Evolutionary conservation across 257 asterid species (phyloP).

Genomic region (Catharanthus roseus): DNA sequence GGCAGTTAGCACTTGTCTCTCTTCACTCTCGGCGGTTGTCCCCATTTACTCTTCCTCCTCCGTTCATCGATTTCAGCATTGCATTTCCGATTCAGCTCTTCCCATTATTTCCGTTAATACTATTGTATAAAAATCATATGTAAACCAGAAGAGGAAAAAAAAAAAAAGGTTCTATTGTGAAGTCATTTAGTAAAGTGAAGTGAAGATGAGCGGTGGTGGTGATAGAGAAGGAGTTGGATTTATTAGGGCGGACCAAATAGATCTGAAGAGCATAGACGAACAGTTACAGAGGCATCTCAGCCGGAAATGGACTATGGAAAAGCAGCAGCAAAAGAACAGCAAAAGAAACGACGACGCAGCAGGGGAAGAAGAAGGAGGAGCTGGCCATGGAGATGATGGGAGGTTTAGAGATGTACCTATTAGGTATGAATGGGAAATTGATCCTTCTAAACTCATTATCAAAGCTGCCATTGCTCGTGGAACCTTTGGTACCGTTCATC

Average conservation of each 20-base stretch:
- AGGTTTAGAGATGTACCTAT: too few relatives aligned
- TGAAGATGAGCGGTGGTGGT: too few relatives aligned
- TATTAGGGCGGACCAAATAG: constrained; percentile 74
- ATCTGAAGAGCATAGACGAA: constrained; percentile 75
- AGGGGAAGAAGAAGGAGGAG: constrained; percentile 15
- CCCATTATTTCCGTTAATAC: too few relatives aligned
- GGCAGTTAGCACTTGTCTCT: too few relatives aligned
- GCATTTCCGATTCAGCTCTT: too few relatives aligned
- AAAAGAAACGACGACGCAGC: background rate
- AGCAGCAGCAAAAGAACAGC: constrained; percentile 28
- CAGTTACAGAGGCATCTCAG: constrained; percentile 62
- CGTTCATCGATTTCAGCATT: too few relatives aligned
- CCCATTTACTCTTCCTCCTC: too few relatives aligned
- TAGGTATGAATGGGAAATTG: constrained; percentile 76
- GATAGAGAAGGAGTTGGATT: constrained; percentile 30
- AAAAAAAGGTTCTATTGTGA: too few relatives aligned
- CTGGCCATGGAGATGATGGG: constrained; percentile 39
- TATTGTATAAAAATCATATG: too few relatives aligned
- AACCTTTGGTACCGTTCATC: constrained; percentile 80
- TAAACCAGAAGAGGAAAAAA: too few relatives aligned
- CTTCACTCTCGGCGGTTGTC: too few relatives aligned
- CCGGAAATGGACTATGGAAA: constrained; percentile 50
- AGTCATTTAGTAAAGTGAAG: too few relatives aligned
- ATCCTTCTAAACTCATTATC: constrained; percentile 57
- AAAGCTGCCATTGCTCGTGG: constrained; percentile 70